phyloP scores from a whole-genome alignment of 495 filamentous ascomycete genomes.

The Copromyces sp. region DNA sequence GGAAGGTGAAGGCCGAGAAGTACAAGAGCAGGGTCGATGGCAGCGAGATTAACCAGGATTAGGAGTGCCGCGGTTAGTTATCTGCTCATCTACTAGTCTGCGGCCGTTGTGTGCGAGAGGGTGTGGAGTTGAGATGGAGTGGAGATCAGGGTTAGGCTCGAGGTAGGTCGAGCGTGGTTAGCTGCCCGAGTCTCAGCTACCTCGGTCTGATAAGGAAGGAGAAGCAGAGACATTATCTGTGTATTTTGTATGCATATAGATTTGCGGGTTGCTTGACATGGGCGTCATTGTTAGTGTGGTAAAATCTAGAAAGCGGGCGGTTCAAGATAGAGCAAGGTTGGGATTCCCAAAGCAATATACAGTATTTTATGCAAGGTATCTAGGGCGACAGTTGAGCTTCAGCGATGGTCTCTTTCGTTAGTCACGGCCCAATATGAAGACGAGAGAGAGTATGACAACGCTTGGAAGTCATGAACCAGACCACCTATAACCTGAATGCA shows the following conservation, averaged over 20 bases:
- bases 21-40: slow-evolving; percentile 40
- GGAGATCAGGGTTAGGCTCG: background rate
- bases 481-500: background rate
- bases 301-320: background rate
- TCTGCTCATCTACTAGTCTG: background rate
- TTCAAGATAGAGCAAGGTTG: background rate
- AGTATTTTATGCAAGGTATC: background rate
- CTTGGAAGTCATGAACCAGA: background rate
- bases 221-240: background rate
- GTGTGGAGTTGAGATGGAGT: background rate
- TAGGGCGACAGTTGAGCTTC: background rate
- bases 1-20: slow-evolving; percentile 21
- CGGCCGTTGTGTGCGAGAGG: background rate
- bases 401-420: background rate
- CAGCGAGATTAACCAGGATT: slow-evolving; percentile 34
- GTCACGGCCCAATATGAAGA: background rate
- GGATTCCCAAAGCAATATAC: background rate
- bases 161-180: background rate
- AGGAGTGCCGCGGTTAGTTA: background rate
- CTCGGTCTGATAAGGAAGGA: background rate
- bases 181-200: background rate
- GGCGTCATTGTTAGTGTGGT: background rate
- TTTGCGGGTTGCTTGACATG: background rate
- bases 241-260: background rate
- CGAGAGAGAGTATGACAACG: background rate